These are phyloP conservation scores for Aegilops longissima DNA, from an alignment of 176 grass and related monocot genomes.

Conservation along the genomic window DNA sequence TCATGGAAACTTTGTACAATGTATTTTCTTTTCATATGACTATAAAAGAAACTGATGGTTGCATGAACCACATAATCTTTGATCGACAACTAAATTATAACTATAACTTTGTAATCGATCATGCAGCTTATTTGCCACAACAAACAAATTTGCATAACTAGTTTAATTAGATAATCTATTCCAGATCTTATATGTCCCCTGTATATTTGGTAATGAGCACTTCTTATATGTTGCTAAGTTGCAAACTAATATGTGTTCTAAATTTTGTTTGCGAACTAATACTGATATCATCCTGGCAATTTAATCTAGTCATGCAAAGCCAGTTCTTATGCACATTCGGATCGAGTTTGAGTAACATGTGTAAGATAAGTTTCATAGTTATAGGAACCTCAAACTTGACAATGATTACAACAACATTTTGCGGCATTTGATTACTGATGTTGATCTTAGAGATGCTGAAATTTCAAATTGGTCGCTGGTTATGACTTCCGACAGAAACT, in stretches of 20 bases:
- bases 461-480: background rate
- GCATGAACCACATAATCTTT: no score
- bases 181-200: no score
- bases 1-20: no score
- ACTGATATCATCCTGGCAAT: background rate
- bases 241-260: background rate
- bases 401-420: background rate
- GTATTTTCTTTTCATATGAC: no score
- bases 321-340: background rate
- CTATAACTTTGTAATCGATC: no score
- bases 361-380: background rate
- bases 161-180: no score
- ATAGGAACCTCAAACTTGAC: background rate
- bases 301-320: background rate
- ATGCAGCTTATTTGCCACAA: no score
- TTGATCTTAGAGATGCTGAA: background rate
- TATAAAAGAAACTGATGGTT: no score
- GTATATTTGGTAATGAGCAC: background rate
- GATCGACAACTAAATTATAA: no score
- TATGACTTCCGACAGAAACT: background rate
- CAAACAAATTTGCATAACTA: no score
- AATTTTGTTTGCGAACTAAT: no score
- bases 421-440: background rate
- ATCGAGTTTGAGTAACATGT: background rate
- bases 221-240: background rate